A percentile compares a stretch with the other conserved stretches of the same genome.
Evolutionary conservation across 495 filamentous ascomycete species (phyloP).

Genomic region (Pseudoneurospora amorphoporcata): DNA sequence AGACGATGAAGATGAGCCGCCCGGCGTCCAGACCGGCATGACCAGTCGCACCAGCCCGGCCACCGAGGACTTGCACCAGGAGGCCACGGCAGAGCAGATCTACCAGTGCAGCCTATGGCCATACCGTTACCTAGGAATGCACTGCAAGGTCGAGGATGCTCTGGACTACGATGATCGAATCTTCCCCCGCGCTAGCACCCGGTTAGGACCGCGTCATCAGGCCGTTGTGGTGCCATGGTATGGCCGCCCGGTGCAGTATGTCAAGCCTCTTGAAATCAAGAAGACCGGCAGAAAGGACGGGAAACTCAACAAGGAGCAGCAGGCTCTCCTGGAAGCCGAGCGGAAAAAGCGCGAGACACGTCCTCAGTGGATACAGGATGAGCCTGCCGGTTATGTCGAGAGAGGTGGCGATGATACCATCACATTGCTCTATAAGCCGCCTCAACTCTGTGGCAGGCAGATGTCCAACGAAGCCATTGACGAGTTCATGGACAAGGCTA

Average conservation of each 20-base stretch:
- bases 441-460: conserved; percentile 41
- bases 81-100: conserved; percentile 80
- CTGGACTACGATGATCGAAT: conserved; percentile 97
- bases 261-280: conserved; percentile 79
- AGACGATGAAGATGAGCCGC: conserved; percentile 72
- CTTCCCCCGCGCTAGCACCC: conserved; percentile 89
- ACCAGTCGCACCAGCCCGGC: conserved; percentile 50
- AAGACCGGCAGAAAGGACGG: conserved; percentile 53
- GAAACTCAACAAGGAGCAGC: conserved; percentile 67
- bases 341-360: conserved; percentile 65
- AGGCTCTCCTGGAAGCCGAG: conserved; percentile 71
- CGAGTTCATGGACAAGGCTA: conserved; percentile 64
- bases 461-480: conserved; percentile 42
- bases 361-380: conserved; percentile 88
- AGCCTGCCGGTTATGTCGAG: conserved; percentile 72
- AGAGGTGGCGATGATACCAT: conserved; percentile 68
- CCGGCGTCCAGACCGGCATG: conserved; percentile 52
- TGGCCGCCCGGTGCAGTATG: conserved; percentile 74
- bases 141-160: conserved; percentile 93
- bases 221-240: conserved; percentile 76
- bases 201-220: conserved; percentile 85
- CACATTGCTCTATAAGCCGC: conserved; percentile 51
- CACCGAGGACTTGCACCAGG: conserved; percentile 45
- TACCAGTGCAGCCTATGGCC: conserved; percentile 92
- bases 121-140: conserved; percentile 89